Base-by-base conservation (phyloP, 2,329 filamentous ascomycete genomes). In the Pseudogymnoascus sp. region DNA sequence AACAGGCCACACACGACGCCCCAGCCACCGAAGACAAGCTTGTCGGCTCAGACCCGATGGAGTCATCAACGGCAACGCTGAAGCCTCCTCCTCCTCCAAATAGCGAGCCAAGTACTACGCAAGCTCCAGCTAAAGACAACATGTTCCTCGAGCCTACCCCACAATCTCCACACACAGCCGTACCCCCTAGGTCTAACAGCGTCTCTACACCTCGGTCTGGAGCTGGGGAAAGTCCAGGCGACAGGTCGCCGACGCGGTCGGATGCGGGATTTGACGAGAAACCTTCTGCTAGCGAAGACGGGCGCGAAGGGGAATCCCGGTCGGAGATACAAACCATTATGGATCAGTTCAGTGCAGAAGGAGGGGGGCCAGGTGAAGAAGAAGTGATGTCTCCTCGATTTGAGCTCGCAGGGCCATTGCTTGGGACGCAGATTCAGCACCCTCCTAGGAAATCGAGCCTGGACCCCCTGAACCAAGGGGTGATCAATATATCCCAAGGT, bases 251-350 rank as follows among this genome's bases (percentile, higher is more conserved):
- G 4, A 79, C 81, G 1, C 75, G 79, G 62, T 83, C 82, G 30
- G 80, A 83, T 67, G 77, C 76, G 30, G 80, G 75, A 6, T 81
- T 82, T 64, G 84, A 87, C 59, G 84, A 86, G 58, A 82, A 79
- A 67, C 75, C 75, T 63, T 80, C 80, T 60, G 67, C 78, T 36
- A 86, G 80, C 67, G 85, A 86, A 69, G 85, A 86, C 69, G 81
- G 85, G 60, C 82, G 84, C 20, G 86, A 92, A 57, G 83, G 83
- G 58, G 85, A 85, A 59, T 90, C 89, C 1, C 84, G 85, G 63
- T 87, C 88, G 5, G 94, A 99, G 76, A 97, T 99, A 63, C 90
- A 97, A 75, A 96, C 84, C 71, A 97, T 99, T 72, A 97, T 99
- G 90, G 90, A 91, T 65, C 94, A 97, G 74, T 97, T 97, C 68